Evolutionary conservation across 1,284 basidiomycete species (phyloP), one percentile per base, ranked within the genome.

Genomic region (Cryptococcus sp.): DNA sequence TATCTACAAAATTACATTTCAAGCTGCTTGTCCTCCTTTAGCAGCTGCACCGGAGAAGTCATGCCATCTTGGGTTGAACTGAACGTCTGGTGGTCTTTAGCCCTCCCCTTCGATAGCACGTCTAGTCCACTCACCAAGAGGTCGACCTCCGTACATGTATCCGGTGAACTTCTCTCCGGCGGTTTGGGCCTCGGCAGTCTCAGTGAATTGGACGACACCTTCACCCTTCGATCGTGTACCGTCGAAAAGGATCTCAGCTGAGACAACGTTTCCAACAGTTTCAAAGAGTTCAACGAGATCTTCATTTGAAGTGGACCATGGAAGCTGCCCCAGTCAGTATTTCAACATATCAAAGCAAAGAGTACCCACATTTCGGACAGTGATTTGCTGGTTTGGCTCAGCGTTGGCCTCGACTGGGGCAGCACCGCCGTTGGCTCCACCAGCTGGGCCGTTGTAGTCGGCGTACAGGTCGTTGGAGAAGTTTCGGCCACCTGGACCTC

Each of bases 221-320:
- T 88, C 87, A 30, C 95, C 95, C 74, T 94, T 94, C 49, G 89
- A 91, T 55, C 94, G 84, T 6, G 86, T 85, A 34, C 88, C 88
- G 60, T 97, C 94, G 66, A 88, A 91, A 50, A 98, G 75, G 63
- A 98, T 93, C 76, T 98, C 95, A 8, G 95, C 95, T 46, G 92
- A 80, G 66, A 92, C 88, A 36, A 98, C 95, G 62, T 87, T 87
- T 8, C 95, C 95, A 1, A 93, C 96, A 35, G 95, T 98, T 80
- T 97, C 94, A 70, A 98, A 98, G 35, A 98, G 79, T 78, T 98
- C 95, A 31, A 98, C 94, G 34, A 98, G 80, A 72, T 98, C 95
- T 71, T 98, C 94, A 75, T 98, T 96, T n/a, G 93, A 90, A 37
- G 95, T 98, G 14, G 93, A 97, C 92, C 93, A 98, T 0, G 95